These are phyloP conservation scores for Gremmenia infestans DNA, from an alignment of 2,329 filamentous ascomycete genomes.

Conservation along the genomic window DNA sequence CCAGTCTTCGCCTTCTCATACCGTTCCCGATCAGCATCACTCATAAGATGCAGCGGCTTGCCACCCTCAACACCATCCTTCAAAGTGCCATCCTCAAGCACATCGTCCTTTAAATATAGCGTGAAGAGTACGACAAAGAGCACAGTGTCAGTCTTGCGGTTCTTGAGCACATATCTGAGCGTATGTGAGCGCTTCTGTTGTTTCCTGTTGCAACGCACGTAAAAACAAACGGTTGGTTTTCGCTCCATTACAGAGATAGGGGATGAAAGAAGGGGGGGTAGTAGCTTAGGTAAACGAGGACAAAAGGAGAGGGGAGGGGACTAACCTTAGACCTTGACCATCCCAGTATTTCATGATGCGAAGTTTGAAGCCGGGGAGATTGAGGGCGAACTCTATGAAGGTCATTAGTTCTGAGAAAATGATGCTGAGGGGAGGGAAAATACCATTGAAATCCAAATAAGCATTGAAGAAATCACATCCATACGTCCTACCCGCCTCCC, in stretches of 20 bases:
- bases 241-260: slow-evolving; percentile 17
- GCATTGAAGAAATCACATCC: slow-evolving; percentile 80
- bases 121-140: slow-evolving; percentile 81
- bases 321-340: slow-evolving; percentile 69
- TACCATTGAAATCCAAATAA: slow-evolving; percentile 80
- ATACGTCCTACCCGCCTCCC: slow-evolving; percentile 58
- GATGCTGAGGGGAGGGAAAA: slow-evolving; percentile 12
- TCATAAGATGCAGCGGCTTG: slow-evolving; percentile 21
- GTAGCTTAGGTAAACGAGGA: background rate
- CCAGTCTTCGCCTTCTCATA: slow-evolving; percentile 15
- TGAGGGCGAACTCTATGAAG: slow-evolving; percentile 56
- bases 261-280: background rate
- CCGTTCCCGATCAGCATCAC: slow-evolving; percentile 7
- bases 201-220: slow-evolving; percentile 17
- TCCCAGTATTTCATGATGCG: slow-evolving; percentile 77
- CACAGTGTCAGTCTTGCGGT: slow-evolving; percentile 65
- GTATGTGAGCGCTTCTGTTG: slow-evolving; percentile 62
- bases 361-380: slow-evolving; percentile 67
- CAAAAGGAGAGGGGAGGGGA: slow-evolving; percentile 14
- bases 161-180: slow-evolving; percentile 88
- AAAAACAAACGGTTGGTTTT: slow-evolving; percentile 18
- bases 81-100: slow-evolving; percentile 53
- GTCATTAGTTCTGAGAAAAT: background rate
- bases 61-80: slow-evolving; percentile 36
- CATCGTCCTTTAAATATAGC: slow-evolving; percentile 63